Base-by-base conservation (phyloP, 768 basidiomycete genomes). In the Leucocoprinus sp. region DNA sequence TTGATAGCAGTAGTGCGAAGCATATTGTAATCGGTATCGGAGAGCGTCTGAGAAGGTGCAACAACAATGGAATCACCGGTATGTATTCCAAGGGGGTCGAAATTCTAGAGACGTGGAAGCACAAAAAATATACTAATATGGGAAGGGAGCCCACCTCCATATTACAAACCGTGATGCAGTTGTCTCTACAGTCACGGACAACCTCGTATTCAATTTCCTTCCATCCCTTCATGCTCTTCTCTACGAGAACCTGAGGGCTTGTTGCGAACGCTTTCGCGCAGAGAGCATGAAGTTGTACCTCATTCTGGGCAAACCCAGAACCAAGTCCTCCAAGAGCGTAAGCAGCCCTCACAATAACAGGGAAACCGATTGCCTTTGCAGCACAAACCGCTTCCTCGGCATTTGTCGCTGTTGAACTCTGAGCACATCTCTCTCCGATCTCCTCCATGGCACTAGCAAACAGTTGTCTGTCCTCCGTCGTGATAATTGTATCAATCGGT, bases 141-240 rank as follows among this genome's bases (percentile, higher is more conserved):
- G 4, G 31, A 31, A 5, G 11, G n/a, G 11, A 1, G 52, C 84
- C 47, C 38, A 93, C 93, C 88, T 99, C 95, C 95, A 99, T 99
- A 70, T 99, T 99, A 68, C 95, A 99, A 52, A 98, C 95, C 0
- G 93, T 95, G 68, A 98, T 98, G 61, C 95, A 98, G 61, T 99
- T 99, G 60, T 98, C 90, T 51, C 89, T 75, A 68, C 93, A 97
- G 65, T 99, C 95, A 49, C 95, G 76, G 8, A 98, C 95, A 40
- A 99, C 95, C 61, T 99, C 95, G 56, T 99, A 99, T 69, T 99
- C 95, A 54, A 99, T 95, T 71, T 99, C 95, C 68, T 99, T 98
- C 95, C 95, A 99, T 2, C 95, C 95, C 68, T 98, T 98, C 95
- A 98, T 98, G 56, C 89, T 93, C 74, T 82, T 93, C 73, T 99